These are phyloP conservation scores for Chenopodium formosanum DNA, from an alignment of 148 eudicot genomes.

Conservation along the genomic window DNA sequence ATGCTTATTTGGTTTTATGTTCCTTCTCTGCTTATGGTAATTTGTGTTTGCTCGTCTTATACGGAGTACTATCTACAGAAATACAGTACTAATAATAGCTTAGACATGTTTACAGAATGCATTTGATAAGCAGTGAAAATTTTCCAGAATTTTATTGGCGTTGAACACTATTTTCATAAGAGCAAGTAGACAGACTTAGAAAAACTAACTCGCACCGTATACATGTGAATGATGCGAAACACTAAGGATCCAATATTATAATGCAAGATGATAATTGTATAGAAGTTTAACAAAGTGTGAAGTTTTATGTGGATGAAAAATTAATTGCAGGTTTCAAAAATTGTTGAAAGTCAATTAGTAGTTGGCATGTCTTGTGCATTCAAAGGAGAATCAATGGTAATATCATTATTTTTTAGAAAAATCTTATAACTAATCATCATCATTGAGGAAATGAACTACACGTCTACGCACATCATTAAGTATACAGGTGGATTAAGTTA, in stretches of 20 bases:
- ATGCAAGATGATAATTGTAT: too few species aligned
- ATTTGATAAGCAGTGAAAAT: not conserved
- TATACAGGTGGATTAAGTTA: not conserved
- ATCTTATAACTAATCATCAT: too few species aligned
- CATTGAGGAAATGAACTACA: too few species aligned
- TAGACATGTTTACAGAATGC: not conserved
- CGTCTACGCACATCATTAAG: too few species aligned
- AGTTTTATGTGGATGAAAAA: too few species aligned
- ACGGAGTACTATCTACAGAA: not conserved
- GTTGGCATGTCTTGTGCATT: not conserved
- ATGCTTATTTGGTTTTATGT: not conserved
- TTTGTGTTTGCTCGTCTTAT: not conserved
- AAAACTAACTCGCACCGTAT: too few species aligned
- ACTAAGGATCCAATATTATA: too few species aligned
- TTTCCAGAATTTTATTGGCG: not conserved
- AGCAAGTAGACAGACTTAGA: too few species aligned
- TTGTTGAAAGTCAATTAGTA: not conserved
- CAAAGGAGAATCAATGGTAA: not conserved
- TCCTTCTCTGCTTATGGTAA: not conserved
- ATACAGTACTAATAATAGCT: constrained; percentile 2
- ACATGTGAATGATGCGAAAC: too few species aligned
- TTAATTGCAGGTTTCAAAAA: too few species aligned
- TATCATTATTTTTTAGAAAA: too few species aligned
- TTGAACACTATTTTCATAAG: not conserved
- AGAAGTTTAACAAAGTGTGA: too few species aligned